Percentiles rank a stretch among this genome's conserved stretches.
Evolutionary conservation across 2,329 filamentous ascomycete genomes (phyloP).

Genomic region (Leptodontidium sp.): DNA sequence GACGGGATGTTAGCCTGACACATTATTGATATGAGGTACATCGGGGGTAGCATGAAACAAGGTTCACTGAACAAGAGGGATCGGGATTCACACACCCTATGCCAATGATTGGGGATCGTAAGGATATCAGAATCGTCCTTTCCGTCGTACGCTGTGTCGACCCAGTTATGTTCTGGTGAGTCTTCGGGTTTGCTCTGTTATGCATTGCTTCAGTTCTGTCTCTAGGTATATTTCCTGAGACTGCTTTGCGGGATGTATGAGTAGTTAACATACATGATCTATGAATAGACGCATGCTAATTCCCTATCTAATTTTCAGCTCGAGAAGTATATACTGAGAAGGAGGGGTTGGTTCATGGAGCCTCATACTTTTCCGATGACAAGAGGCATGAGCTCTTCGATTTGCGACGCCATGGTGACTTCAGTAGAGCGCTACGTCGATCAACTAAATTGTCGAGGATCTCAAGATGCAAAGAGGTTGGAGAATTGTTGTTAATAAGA

Average conservation of each 20-base stretch:
- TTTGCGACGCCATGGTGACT: not conserved
- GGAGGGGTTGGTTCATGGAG: not conserved
- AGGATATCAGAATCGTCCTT: slow-evolving; percentile 24
- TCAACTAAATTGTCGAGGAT: too few species aligned
- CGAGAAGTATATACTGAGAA: not conserved
- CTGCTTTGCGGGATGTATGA: not conserved
- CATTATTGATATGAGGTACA: too few species aligned
- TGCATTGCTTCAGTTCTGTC: not conserved
- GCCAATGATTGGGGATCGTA: slow-evolving; percentile 26
- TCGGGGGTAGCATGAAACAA: too few species aligned
- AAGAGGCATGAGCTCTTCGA: slow-evolving; percentile 17
- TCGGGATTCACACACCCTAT: slow-evolving; percentile 13
- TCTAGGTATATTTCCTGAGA: not conserved
- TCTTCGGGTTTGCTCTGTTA: slow-evolving; percentile 24
- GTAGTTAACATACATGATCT: slow-evolving; percentile 12
- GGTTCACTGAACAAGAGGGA: too few species aligned
- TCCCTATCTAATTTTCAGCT: not conserved
- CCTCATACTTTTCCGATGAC: slow-evolving; percentile 1
- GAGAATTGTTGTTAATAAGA: not conserved
- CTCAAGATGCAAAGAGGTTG: not conserved
- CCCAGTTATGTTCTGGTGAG: slow-evolving; percentile 24
- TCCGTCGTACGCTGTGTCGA: slow-evolving; percentile 25
- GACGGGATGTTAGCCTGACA: not conserved
- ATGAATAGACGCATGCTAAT: slow-evolving; percentile 12
- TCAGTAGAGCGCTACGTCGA: not conserved